Evolutionary conservation across 2,329 filamentous ascomycete genomes (phyloP).

Genomic region (Sclerotinia glacialis): DNA sequence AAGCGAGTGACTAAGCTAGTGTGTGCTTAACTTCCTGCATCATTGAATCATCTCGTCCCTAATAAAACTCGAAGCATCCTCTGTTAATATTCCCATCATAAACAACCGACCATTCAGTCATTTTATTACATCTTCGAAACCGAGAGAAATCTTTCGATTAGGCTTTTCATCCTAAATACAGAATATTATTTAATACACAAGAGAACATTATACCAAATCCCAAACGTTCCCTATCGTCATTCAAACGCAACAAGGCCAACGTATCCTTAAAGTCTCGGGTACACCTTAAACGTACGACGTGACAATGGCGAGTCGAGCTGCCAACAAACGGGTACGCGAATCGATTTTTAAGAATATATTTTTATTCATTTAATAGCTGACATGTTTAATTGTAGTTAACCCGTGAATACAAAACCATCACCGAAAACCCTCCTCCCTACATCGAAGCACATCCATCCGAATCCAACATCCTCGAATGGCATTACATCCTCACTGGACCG

Average conservation of each 20-base stretch:
- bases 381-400: conserved; percentile 47
- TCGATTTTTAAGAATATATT: neutral
- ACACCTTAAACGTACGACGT: conserved; percentile 33
- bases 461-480: conserved; percentile 90
- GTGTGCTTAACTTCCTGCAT: neutral
- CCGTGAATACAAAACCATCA: conserved; percentile 62
- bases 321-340: conserved; percentile 61
- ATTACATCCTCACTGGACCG: conserved; percentile 92
- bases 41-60: conserved; percentile 6
- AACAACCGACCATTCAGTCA: neutral
- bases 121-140: neutral
- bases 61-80: conserved; percentile 6
- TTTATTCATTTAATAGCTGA: neutral
- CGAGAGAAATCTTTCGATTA: neutral
- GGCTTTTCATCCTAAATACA: neutral
- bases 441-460: conserved; percentile 88
- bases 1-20: neutral
- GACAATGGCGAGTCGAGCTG: conserved; percentile 68
- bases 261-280: conserved; percentile 25
- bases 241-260: conserved; percentile 9
- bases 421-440: conserved; percentile 79
- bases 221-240: neutral
- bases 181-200: neutral
- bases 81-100: conserved; percentile 17
- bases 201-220: neutral